Conservation (phyloP, 352 stramenopile species). For the Phytopythium ostracodes region DNA sequence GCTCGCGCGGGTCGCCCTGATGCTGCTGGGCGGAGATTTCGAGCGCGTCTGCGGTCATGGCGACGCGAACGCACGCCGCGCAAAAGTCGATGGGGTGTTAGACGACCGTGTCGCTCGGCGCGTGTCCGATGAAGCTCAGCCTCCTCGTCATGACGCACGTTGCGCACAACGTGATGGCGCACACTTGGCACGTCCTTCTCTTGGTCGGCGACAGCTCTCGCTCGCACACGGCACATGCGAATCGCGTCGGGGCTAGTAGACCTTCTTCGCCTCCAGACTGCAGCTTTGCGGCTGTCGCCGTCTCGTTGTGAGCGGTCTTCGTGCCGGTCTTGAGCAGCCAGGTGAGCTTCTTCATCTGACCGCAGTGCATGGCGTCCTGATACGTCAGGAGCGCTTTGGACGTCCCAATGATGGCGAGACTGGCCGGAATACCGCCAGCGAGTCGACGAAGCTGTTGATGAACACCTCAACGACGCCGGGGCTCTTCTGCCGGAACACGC, state of each 20-base stretch:
- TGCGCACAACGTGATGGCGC: neutral
- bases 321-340: neutral
- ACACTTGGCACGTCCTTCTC: conserved; percentile 3
- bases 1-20: conserved; percentile 22
- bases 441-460: conserved; percentile 2
- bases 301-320: neutral
- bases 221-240: neutral
- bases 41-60: neutral
- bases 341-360: conserved; percentile 6
- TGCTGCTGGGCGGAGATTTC: neutral
- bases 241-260: conserved; percentile 2
- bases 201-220: neutral
- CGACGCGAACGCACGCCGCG: neutral
- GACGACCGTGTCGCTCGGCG: neutral
- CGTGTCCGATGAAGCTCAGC: conserved; percentile 4
- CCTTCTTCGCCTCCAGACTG: neutral
- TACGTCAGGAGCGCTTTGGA: conserved; percentile 1
- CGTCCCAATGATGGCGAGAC: neutral
- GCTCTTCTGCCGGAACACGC: too few relatives aligned
- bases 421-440: neutral
- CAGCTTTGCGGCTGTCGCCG: too few relatives aligned
- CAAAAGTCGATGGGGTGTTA: conserved; percentile 2
- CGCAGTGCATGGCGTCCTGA: neutral
- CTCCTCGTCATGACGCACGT: neutral
- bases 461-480: conserved; percentile 3